phyloP scores from a whole-genome alignment of 2,329 filamentous ascomycete genomes.

The Fusarium oxysporum region DNA sequence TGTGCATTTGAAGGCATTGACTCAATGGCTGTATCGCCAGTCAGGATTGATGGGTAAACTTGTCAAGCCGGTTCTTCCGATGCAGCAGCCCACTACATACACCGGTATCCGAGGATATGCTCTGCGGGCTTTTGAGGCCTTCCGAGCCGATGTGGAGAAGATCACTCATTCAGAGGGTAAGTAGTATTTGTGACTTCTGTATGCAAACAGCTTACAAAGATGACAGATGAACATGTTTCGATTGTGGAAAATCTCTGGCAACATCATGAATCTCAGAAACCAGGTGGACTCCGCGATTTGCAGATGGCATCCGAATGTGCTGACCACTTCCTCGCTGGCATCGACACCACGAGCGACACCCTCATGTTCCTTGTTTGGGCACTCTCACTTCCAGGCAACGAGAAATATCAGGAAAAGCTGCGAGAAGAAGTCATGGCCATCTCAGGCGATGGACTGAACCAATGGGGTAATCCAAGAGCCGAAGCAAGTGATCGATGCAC shows the following conservation, averaged over 20 bases:
- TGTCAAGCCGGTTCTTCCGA: conserved; percentile 22
- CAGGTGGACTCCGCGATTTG: conserved; percentile 51
- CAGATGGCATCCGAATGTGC: conserved; percentile 65
- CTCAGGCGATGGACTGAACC: conserved; percentile 30
- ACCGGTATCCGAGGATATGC: conserved; percentile 30
- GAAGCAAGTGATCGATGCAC: conserved; percentile 53
- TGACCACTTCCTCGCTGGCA: conserved; percentile 65
- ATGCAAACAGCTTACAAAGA: accelerated
- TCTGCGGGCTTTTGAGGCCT: conserved; percentile 19
- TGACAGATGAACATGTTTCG: conserved; percentile 35
- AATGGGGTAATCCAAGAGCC: conserved; percentile 47
- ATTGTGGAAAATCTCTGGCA: conserved; percentile 55
- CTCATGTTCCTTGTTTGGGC: conserved; percentile 63
- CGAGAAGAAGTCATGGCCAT: conserved; percentile 55
- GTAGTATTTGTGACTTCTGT: accelerated
- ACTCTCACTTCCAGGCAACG: conserved; percentile 58
- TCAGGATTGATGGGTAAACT: not conserved
- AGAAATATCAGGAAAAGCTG: conserved; percentile 57
- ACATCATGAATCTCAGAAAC: conserved; percentile 45
- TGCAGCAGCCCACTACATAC: conserved; percentile 37
- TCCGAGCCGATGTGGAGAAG: conserved; percentile 2
- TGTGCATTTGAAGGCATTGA: conserved; percentile 12
- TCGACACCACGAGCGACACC: conserved; percentile 65
- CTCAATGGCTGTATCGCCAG: conserved; percentile 33
- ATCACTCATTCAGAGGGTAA: not conserved